A percentile compares a stretch with the other conserved stretches of the same genome.
phyloP scores from a whole-genome alignment of 495 filamentous ascomycete species.

The Aspergillus ostianus region DNA sequence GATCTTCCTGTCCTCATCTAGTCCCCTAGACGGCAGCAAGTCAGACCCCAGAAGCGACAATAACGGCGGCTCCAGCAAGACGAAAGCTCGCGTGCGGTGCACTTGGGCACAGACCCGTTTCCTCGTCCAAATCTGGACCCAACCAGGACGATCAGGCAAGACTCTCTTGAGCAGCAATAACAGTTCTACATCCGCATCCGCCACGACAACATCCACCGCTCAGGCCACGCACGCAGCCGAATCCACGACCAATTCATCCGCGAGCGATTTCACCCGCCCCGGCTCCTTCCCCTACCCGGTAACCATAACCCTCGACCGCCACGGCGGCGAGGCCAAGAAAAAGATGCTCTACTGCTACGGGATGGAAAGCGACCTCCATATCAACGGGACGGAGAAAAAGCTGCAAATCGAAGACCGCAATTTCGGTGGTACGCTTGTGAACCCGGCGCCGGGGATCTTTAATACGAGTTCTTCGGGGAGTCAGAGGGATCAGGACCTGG shows the following conservation, averaged over 20 bases:
- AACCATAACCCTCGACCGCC: constrained; percentile 76
- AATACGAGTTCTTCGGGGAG: constrained; percentile 26
- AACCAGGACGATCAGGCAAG: constrained; percentile 37
- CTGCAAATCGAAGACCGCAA: constrained; percentile 58
- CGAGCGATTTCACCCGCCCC: constrained; percentile 56
- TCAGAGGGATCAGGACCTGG: constrained; percentile 25
- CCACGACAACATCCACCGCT: constrained; percentile 22
- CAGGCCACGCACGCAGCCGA: constrained; percentile 17
- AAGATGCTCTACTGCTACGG: constrained; percentile 74
- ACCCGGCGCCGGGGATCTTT: constrained; percentile 52
- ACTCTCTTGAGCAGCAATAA: constrained; percentile 37
- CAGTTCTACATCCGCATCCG: constrained; percentile 13
- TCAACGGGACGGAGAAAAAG: constrained; percentile 50
- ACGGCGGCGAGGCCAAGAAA: constrained; percentile 60
- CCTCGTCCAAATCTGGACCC: constrained; percentile 89
- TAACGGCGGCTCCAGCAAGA: constrained; percentile 61
- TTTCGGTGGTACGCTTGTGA: constrained; percentile 60
- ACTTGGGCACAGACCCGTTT: constrained; percentile 84
- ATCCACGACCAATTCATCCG: constrained; percentile 31
- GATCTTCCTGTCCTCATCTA: constrained; percentile 68
- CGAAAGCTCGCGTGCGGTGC: constrained; percentile 64
- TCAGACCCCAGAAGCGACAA: constrained; percentile 50
- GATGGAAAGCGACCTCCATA: constrained; percentile 48
- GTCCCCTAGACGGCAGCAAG: constrained; percentile 31
- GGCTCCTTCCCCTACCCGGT: constrained; percentile 85